Base-by-base conservation (phyloP, 1,284 basidiomycete genomes). In the Earliella scabrosa region DNA sequence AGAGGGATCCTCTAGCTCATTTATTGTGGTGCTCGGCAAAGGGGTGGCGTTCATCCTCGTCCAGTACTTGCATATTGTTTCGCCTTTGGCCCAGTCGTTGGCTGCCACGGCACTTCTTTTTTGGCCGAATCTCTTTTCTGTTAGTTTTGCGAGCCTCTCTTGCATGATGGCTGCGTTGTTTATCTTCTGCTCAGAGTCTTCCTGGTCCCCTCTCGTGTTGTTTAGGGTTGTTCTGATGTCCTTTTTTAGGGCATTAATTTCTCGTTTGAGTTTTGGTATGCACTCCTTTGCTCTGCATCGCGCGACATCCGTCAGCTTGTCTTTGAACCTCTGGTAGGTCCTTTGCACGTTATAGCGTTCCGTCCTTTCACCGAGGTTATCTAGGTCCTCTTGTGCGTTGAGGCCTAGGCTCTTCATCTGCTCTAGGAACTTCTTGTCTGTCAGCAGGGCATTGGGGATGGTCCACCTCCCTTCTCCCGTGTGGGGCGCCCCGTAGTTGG, bases 11-110 rank as follows among this genome's bases (percentile, higher is more conserved):
- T 54, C 52, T 10, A 54, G 50, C 0, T 44, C 49, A 1, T 29
- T 46, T 18, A 59, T 52, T 2, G 45, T 2, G 2, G 54, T 44
- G 2, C 49, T 8, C 9, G 52, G 57, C 2, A 26, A 18, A 0
- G 16, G 4, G 1, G n/a, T 8, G 16, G 31, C 44, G 29, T 74
- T 69, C 0, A 68, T 18, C 0, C 43, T 51, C 0, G 65, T 65
- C 74, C 75, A 77, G 50, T 65, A 67, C 51, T 71, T 72, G 6
- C 54, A 53, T 0, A 71, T 65, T 0, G 63, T 67, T 52, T 78
- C 75, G 0, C 71, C 71, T 38, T 73, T 61, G 0, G 70, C 10
- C 0, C 58, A 45, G 56, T 61, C 31, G 2, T 31, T 24, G 2
- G 54, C 48, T 4, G 44, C 20, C 1, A 23, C 26, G 1, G 27